Evolutionary conservation across 2,329 filamentous ascomycete genomes (phyloP).

Genomic region (Penicillium thymicola): DNA sequence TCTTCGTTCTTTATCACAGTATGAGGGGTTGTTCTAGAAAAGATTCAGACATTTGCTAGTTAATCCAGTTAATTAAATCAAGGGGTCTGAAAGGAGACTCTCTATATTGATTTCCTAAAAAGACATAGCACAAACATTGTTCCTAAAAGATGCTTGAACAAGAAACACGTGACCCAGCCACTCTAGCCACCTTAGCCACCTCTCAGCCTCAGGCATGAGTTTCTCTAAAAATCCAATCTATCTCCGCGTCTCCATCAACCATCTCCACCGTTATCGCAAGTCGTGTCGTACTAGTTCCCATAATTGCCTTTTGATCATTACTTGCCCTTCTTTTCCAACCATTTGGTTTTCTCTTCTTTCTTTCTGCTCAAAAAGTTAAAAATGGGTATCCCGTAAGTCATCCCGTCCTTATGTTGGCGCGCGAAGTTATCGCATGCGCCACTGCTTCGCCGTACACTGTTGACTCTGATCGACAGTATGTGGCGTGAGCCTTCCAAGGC

Average conservation of each 20-base stretch:
- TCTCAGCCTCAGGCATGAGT: slow-evolving; percentile 19
- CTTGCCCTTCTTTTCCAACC: neutral
- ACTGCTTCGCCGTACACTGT: slow-evolving; percentile 15
- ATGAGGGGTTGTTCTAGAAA: too few species aligned
- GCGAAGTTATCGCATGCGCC: slow-evolving; percentile 13
- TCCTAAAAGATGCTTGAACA: neutral
- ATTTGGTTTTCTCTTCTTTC: slow-evolving; percentile 2
- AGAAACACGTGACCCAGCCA: neutral
- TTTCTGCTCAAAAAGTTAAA: neutral
- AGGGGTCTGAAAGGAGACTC: neutral
- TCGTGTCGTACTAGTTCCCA: neutral
- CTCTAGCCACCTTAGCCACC: neutral
- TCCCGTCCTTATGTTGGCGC: slow-evolving; percentile 6
- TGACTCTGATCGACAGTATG: slow-evolving; percentile 43
- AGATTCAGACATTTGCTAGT: accelerated
- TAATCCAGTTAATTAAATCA: neutral
- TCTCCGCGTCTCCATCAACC: slow-evolving; percentile 14
- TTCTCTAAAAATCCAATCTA: slow-evolving; percentile 23
- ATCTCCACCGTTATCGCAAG: slow-evolving; percentile 13
- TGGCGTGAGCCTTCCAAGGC: slow-evolving; percentile 54
- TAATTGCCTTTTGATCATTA: neutral
- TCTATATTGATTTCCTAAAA: neutral
- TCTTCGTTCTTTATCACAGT: neutral
- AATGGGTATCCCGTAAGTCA: slow-evolving; percentile 46
- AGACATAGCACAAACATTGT: neutral